Base-by-base conservation (phyloP, 2,329 filamentous ascomycete genomes). In the Fusarium austroafricanum region DNA sequence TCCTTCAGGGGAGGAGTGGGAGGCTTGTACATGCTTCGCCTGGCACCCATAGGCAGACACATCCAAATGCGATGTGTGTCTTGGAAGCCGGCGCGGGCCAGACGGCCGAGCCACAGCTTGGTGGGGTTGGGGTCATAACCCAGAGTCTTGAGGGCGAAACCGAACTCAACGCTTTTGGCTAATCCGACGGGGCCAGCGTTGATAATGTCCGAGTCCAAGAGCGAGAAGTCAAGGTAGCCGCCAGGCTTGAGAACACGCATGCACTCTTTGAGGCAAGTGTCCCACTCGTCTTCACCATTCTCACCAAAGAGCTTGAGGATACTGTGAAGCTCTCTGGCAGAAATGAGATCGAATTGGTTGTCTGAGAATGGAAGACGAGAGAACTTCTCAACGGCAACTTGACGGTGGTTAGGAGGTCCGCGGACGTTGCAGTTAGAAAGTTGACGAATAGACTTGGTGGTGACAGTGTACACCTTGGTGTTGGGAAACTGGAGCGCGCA, bases 201-300 rank as follows among this genome's bases (percentile, higher is more conserved):
- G 65, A 96, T 89, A 71, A 99, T 89, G 75, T 97, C 94, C 2
- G 94, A 92, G 78, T 99, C 96, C 71, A 98, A 87, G 43, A 98
- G 81, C 65, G 89, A 90, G 81, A 96, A 99, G 76, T 99, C 96
- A 60, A 99, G 83, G 78, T 95, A 95, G 31, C 96, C 96, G 50
- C 93, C 94, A 1, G 95, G 94, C 82, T 97, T 97, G 71, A 97
- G 89, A 60, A 96, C 91, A 61, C 96, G 93, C 82, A 93, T 89
- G 77, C 94, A 96, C 81, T 99, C 96, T 52, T 83, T 84, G 10
- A 98, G 84, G 64, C 93, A 96, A 47, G 90, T 85, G 76, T 96
- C 92, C 86, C 94, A 97, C 80, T 98, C 95, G 75, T 98, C 93
- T 60, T 88, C 83, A 39, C 87, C 86, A 68, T 91, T 87, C 73